Percentiles rank a stretch among this genome's conserved stretches.
These are phyloP conservation scores for Aphanomyces astaci DNA, from an alignment of 352 stramenopile genomes.

Conservation along the genomic window DNA sequence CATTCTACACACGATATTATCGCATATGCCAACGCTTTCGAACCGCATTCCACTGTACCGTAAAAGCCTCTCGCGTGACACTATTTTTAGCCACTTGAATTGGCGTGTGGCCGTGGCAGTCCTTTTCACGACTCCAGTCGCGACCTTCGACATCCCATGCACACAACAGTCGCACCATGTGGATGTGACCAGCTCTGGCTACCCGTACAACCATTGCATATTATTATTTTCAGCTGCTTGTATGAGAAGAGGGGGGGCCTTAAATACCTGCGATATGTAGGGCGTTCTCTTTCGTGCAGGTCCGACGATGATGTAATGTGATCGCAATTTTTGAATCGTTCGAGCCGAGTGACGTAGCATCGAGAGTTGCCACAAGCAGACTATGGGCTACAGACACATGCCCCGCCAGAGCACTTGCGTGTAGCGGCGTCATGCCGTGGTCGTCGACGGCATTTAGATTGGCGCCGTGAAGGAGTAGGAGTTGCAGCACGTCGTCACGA, in stretches of 20 bases:
- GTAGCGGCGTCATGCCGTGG: neutral
- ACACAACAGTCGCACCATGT: neutral
- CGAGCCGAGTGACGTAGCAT: too few species aligned
- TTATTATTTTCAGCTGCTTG: too few species aligned
- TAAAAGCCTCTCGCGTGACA: neutral
- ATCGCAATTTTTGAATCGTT: too few species aligned
- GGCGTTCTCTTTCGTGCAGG: neutral
- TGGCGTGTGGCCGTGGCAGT: neutral
- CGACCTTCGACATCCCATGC: neutral
- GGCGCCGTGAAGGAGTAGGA: neutral
- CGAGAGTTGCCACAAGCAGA: neutral
- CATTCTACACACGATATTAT: neutral
- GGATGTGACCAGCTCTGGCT: neutral
- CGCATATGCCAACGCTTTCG: neutral
- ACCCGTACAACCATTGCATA: neutral
- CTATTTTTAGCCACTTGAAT: neutral
- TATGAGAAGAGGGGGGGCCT: too few species aligned
- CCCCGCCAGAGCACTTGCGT: neutral
- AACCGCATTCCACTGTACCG: neutral
- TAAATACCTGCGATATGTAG: slow-evolving; percentile 9
- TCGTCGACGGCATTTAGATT: neutral
- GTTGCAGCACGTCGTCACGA: neutral
- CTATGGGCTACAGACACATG: neutral
- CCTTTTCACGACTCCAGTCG: neutral
- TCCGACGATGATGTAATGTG: neutral